Evolutionary conservation across 192 early-diverging fungal species (phyloP).

Genomic region (Coemansia asiatica): DNA sequence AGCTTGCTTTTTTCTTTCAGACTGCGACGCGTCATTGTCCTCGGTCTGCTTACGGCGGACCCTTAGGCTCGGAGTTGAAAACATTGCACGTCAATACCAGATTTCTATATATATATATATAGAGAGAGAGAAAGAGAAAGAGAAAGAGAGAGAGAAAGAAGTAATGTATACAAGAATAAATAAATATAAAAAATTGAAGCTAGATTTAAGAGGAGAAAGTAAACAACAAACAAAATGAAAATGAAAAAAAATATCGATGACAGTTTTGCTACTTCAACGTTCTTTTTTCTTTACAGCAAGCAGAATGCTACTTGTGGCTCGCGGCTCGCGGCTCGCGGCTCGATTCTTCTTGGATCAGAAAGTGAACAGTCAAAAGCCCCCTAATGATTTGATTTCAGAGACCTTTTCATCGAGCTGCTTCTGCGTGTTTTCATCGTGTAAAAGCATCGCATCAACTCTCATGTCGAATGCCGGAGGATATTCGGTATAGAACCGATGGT

Average conservation of each 20-base stretch:
- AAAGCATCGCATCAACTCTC: conserved; percentile 18
- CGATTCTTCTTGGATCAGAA: too few relatives aligned
- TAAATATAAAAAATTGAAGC: not conserved
- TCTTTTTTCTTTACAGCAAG: not conserved
- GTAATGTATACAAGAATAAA: not conserved
- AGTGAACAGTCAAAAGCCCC: too few relatives aligned
- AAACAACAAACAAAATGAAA: not conserved
- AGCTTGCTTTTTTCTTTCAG: conserved; percentile 19
- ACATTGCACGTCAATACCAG: conserved; percentile 17
- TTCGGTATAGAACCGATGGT: conserved; percentile 66
- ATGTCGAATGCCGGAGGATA: conserved; percentile 54
- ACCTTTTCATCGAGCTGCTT: conserved; percentile 5
- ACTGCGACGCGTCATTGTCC: not conserved
- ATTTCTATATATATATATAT: not conserved
- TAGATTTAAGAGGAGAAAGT: not conserved
- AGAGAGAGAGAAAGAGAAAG: too few relatives aligned
- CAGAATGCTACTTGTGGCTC: not conserved
- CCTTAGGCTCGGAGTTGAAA: conserved; percentile 33
- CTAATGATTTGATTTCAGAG: not conserved
- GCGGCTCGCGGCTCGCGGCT: not conserved
- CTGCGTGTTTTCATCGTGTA: conserved; percentile 29
- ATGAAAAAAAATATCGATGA: not conserved
- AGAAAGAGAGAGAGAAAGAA: not conserved
- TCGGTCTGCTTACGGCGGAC: conserved; percentile 15
- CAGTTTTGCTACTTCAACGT: not conserved